Percentiles rank a stretch among this genome's conserved stretches.
These are phyloP conservation scores for Typha latifolia DNA, from an alignment of 176 grass and related monocot species.

Conservation along the genomic window DNA sequence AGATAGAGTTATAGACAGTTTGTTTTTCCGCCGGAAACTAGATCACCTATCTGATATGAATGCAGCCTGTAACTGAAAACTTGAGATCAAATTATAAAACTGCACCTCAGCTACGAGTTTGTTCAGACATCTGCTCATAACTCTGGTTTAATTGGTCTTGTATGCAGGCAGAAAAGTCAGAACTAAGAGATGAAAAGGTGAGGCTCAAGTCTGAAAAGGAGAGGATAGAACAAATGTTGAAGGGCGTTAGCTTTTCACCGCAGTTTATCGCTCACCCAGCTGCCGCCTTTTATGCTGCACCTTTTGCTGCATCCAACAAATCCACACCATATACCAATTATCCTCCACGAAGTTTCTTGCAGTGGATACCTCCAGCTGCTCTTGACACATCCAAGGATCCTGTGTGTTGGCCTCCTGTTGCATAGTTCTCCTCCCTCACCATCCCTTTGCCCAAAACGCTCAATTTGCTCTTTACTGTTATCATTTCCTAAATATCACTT, in stretches of 20 bases:
- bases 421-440: constrained; percentile 24
- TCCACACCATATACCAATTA: constrained; percentile 37
- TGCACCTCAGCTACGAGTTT: too few relatives aligned
- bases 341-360: constrained; percentile 63
- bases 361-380: constrained; percentile 88
- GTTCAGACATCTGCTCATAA: neutral
- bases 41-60: neutral
- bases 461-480: too few relatives aligned
- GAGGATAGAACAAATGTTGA: constrained; percentile 73
- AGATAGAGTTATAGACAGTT: too few relatives aligned
- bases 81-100: too few relatives aligned
- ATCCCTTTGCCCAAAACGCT: neutral
- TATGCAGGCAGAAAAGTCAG: constrained; percentile 62
- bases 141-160: neutral
- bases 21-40: too few relatives aligned
- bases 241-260: constrained; percentile 20
- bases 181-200: constrained; percentile 79
- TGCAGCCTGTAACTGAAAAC: too few relatives aligned
- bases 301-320: constrained; percentile 12
- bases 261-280: constrained; percentile 27
- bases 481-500: too few relatives aligned
- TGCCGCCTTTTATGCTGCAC: constrained; percentile 19
- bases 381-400: constrained; percentile 90
- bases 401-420: constrained; percentile 81
- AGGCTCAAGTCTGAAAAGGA: constrained; percentile 81